Evolutionary conservation across 2,329 filamentous ascomycete species (phyloP).

Genomic region (Cladophialophora yegresii): DNA sequence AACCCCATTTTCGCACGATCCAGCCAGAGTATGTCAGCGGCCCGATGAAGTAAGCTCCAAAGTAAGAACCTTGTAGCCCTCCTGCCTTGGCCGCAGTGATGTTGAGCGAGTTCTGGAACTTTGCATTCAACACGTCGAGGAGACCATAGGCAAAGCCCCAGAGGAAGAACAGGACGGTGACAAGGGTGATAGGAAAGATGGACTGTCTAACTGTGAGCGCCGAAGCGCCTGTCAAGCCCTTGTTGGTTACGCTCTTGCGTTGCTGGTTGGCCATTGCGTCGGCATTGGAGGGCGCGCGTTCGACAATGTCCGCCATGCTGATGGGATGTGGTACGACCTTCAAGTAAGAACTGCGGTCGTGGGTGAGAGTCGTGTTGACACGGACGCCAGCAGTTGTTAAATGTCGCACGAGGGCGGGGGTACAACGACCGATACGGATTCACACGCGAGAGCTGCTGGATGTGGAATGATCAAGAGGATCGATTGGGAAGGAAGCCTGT

Average conservation of each 20-base stretch:
- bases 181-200: slow-evolving; percentile 48
- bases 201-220: slow-evolving; percentile 49
- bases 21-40: slow-evolving; percentile 57
- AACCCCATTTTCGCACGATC: slow-evolving; percentile 69
- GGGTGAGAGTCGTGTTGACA: background rate
- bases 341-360: background rate
- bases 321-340: background rate
- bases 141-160: slow-evolving; percentile 57
- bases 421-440: background rate
- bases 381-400: background rate
- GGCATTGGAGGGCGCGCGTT: slow-evolving; percentile 36
- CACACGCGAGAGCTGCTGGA: slow-evolving; percentile 2
- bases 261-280: slow-evolving; percentile 31
- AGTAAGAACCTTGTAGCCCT: slow-evolving; percentile 66
- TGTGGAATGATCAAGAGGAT: slow-evolving; percentile 2
- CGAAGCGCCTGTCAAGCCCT: slow-evolving; percentile 44
- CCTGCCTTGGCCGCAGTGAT: slow-evolving; percentile 61
- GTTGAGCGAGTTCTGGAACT: slow-evolving; percentile 59
- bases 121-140: slow-evolving; percentile 55
- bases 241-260: slow-evolving; percentile 34
- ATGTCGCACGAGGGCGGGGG: slow-evolving; percentile 14
- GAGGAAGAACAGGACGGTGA: slow-evolving; percentile 56
- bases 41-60: slow-evolving; percentile 60
- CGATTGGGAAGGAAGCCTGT: slow-evolving; percentile 4
- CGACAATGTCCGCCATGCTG: slow-evolving; percentile 28